phyloP scores from a whole-genome alignment of 2,329 filamentous ascomycete genomes.

The Colletotrichum chrysophilum region DNA sequence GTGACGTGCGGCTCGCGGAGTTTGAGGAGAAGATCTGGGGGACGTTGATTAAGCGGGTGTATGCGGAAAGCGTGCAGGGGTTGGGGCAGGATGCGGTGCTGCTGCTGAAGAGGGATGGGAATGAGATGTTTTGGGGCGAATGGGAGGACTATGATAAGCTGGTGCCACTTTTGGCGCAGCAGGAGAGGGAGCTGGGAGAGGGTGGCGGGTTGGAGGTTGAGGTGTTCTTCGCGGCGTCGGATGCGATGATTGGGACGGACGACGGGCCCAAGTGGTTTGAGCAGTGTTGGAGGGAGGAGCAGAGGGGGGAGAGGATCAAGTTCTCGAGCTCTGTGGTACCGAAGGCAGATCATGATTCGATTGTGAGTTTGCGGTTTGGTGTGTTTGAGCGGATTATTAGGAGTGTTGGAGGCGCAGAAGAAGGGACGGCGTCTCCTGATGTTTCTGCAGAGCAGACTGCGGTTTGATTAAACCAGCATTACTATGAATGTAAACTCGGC shows the following conservation, averaged over 20 bases:
- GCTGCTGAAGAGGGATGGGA: slow-evolving; percentile 28
- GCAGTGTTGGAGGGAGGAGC: slow-evolving; percentile 26
- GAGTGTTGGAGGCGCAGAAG: not conserved
- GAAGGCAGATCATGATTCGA: slow-evolving; percentile 28
- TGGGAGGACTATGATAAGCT: slow-evolving; percentile 35
- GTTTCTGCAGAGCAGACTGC: not conserved
- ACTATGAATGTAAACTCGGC: no score
- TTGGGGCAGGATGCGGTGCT: slow-evolving; percentile 31
- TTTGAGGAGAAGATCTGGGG: slow-evolving; percentile 26
- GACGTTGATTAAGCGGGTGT: slow-evolving; percentile 26
- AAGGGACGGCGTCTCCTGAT: not conserved
- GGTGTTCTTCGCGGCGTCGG: slow-evolving; percentile 32
- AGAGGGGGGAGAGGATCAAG: slow-evolving; percentile 15
- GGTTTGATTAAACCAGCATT: not conserved
- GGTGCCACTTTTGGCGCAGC: slow-evolving; percentile 28
- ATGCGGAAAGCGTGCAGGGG: slow-evolving; percentile 27
- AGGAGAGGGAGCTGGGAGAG: not conserved
- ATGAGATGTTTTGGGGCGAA: slow-evolving; percentile 27
- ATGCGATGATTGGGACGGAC: slow-evolving; percentile 30
- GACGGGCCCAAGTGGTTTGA: slow-evolving; percentile 33
- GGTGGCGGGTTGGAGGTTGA: slow-evolving; percentile 25
- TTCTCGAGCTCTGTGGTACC: slow-evolving; percentile 26
- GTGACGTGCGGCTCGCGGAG: not conserved
- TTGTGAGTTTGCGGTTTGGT: not conserved
- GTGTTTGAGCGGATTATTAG: not conserved